These are phyloP conservation scores for Xylaria castorea DNA, from an alignment of 495 filamentous ascomycete genomes.

Conservation along the genomic window DNA sequence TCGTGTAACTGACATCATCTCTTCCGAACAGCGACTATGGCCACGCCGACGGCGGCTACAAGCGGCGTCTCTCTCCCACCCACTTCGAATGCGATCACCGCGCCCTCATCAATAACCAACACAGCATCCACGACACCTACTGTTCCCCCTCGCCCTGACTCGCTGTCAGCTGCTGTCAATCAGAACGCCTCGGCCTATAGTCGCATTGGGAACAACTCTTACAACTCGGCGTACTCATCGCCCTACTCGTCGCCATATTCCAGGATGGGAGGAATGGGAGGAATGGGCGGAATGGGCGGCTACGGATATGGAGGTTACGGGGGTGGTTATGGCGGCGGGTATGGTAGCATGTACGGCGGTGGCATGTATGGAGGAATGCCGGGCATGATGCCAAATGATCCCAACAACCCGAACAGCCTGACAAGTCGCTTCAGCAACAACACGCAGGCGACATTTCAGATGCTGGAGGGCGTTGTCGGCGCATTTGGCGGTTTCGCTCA, in stretches of 20 bases:
- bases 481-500: slow-evolving; percentile 97
- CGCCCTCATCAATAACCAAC: slow-evolving; percentile 53
- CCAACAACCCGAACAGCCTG: slow-evolving; percentile 91
- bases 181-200: slow-evolving; percentile 84
- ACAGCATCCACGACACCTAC: slow-evolving; percentile 63
- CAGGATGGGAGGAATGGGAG: slow-evolving; percentile 50
- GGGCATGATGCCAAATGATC: slow-evolving; percentile 70
- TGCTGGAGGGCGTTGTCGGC: slow-evolving; percentile 98
- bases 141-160: slow-evolving; percentile 80
- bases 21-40: slow-evolving; percentile 47
- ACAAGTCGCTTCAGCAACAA: slow-evolving; percentile 88
- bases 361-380: slow-evolving; percentile 72
- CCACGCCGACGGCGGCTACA: slow-evolving; percentile 48
- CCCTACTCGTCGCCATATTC: slow-evolving; percentile 58
- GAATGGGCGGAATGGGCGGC: slow-evolving; percentile 55
- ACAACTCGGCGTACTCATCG: slow-evolving; percentile 58
- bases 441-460: slow-evolving; percentile 97
- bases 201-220: slow-evolving; percentile 56
- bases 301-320: slow-evolving; percentile 53
- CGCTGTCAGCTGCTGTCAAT: slow-evolving; percentile 78
- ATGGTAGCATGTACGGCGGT: slow-evolving; percentile 50
- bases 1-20: slow-evolving; percentile 33
- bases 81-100: slow-evolving; percentile 50
- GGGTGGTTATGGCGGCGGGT: slow-evolving; percentile 53
- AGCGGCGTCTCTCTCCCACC: slow-evolving; percentile 49